phyloP scores from a whole-genome alignment of 306 rosid genomes.

The Canavalia gladiata region DNA sequence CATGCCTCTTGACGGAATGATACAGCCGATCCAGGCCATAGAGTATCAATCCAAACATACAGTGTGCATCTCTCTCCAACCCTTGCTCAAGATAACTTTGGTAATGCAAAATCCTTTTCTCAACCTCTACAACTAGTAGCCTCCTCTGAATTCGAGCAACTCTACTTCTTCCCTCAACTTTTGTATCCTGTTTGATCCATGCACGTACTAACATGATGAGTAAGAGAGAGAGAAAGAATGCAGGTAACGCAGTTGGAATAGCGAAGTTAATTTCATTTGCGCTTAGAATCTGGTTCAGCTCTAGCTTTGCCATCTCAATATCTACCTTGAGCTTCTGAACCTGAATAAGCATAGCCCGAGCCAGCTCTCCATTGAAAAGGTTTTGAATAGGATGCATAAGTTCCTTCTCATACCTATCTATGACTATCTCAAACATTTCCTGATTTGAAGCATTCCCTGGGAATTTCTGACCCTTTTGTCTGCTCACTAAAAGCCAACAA shows the following conservation, averaged over 20 bases:
- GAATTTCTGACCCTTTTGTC: slow-evolving; percentile 75
- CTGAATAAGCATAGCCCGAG: slow-evolving; percentile 97
- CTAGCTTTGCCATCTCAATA: slow-evolving; percentile 98
- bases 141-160: slow-evolving; percentile 89
- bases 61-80: slow-evolving; percentile 76
- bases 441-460: slow-evolving; percentile 82
- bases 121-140: slow-evolving; percentile 83
- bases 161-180: slow-evolving; percentile 98
- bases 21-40: slow-evolving; percentile 79
- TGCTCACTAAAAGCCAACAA: slow-evolving; percentile 87
- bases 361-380: slow-evolving; percentile 86
- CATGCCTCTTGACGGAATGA: slow-evolving; percentile 76
- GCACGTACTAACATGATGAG: slow-evolving; percentile 78
- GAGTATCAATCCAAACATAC: slow-evolving; percentile 75
- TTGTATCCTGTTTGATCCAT: slow-evolving; percentile 86
- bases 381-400: slow-evolving; percentile 86
- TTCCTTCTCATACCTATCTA: slow-evolving; percentile 93
- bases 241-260: slow-evolving; percentile 90
- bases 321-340: slow-evolving; percentile 98
- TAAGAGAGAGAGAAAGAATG: slow-evolving; percentile 79
- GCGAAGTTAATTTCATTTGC: slow-evolving; percentile 98
- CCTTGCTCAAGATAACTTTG: slow-evolving; percentile 74
- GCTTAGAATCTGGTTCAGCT: slow-evolving; percentile 90
- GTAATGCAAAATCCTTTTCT: slow-evolving; percentile 73
- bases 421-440: slow-evolving; percentile 92